These are phyloP conservation scores for Luffa aegyptiaca DNA, from an alignment of 306 rosid genomes.

Conservation along the genomic window DNA sequence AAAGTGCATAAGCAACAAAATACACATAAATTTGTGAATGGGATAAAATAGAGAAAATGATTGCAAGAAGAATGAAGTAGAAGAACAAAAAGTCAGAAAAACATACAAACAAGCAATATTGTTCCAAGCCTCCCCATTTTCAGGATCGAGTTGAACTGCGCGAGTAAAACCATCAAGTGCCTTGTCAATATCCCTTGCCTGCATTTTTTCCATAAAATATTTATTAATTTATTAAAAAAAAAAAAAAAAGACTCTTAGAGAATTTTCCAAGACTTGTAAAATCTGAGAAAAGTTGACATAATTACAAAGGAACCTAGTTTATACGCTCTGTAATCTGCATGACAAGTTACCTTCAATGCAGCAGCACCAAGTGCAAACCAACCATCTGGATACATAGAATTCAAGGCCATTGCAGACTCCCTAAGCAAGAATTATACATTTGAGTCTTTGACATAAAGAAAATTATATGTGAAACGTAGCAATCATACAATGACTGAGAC, in stretches of 20 bases:
- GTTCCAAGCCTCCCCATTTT: conserved; percentile 99
- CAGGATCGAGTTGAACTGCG: conserved; percentile 96
- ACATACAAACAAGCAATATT: conserved; percentile 94
- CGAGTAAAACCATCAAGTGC: conserved; percentile 95
- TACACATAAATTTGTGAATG: neutral
- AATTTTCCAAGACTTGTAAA: neutral
- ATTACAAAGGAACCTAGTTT: neutral
- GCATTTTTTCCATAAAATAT: conserved; percentile 26
- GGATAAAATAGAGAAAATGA: neutral
- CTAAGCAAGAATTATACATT: conserved; percentile 22
- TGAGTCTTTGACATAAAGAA: neutral
- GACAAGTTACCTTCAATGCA: conserved; percentile 71
- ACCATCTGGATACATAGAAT: conserved; percentile 86
- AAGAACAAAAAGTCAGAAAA: conserved; percentile 9
- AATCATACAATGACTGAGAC: neutral
- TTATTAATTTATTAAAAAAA: neutral
- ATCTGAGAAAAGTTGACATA: neutral
- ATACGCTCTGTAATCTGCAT: conserved; percentile 6
- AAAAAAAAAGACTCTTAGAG: neutral
- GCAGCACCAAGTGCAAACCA: conserved; percentile 99
- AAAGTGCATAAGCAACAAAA: conserved; percentile 10
- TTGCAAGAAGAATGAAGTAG: neutral
- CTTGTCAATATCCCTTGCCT: conserved; percentile 87
- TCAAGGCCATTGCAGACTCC: conserved; percentile 97
- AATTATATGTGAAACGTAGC: neutral